These are phyloP conservation scores for Arbutus unedo DNA, from an alignment of 148 eudicot species.

Conservation along the genomic window DNA sequence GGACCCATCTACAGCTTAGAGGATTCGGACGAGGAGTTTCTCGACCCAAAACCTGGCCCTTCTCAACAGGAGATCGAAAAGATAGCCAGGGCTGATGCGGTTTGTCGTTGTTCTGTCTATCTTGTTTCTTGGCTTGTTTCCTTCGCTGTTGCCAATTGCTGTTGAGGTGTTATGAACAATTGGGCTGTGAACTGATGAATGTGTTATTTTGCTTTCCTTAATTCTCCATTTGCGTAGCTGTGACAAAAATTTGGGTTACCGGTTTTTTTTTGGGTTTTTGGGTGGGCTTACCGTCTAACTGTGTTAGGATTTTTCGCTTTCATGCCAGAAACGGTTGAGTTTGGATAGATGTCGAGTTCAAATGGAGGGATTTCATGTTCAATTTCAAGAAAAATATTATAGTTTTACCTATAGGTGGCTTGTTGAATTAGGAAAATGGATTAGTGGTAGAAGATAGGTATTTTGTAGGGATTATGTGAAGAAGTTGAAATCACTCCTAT, in stretches of 20 bases:
- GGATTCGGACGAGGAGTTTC: constrained; percentile 79
- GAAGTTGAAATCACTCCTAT: background rate
- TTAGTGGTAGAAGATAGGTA: background rate
- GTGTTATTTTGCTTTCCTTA: background rate
- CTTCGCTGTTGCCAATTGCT: background rate
- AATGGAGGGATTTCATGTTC: background rate
- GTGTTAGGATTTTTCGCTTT: background rate
- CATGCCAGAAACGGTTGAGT: background rate
- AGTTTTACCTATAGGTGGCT: background rate
- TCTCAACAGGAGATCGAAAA: constrained; percentile 41
- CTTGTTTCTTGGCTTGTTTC: background rate
- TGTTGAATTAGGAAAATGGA: background rate
- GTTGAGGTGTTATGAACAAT: background rate
- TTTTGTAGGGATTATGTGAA: no score
- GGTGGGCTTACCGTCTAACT: background rate
- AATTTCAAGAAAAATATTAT: background rate
- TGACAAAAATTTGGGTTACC: background rate
- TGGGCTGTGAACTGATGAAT: background rate
- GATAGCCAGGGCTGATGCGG: constrained; percentile 70
- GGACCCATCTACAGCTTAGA: constrained; percentile 71
- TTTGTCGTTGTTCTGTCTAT: constrained; percentile 24
- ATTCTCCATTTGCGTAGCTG: background rate
- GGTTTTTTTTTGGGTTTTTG: background rate
- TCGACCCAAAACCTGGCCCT: constrained; percentile 34
- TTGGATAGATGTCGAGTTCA: background rate